phyloP scores from a whole-genome alignment of 2,329 filamentous ascomycete genomes.

The Seiridium cupressi region DNA sequence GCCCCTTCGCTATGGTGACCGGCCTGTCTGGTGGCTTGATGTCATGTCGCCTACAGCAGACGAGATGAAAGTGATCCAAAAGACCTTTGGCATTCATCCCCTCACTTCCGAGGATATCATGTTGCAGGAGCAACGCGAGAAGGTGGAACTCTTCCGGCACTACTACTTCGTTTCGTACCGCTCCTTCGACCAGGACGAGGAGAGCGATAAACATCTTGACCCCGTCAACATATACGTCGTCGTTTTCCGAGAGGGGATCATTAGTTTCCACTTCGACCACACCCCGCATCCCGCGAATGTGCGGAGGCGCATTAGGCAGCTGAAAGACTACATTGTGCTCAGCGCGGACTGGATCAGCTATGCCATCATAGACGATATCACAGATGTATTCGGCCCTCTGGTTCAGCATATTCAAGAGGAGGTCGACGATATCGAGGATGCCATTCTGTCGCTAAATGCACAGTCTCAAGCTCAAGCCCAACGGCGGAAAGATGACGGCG shows the following conservation, averaged over 20 bases:
- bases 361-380: slow-evolving; percentile 96
- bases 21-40: slow-evolving; percentile 96
- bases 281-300: slow-evolving; percentile 97
- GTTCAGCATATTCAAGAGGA: slow-evolving; percentile 94
- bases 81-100: slow-evolving; percentile 93
- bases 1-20: slow-evolving; percentile 63
- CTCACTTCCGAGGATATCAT: slow-evolving; percentile 95
- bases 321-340: slow-evolving; percentile 89
- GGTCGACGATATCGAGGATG: slow-evolving; percentile 94
- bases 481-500: slow-evolving; percentile 31
- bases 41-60: slow-evolving; percentile 85
- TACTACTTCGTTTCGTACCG: slow-evolving; percentile 99
- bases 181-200: slow-evolving; percentile 92
- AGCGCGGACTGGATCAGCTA: slow-evolving; percentile 98
- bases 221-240: slow-evolving; percentile 98
- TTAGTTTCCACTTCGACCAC: slow-evolving; percentile 96
- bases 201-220: slow-evolving; percentile 86
- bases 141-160: slow-evolving; percentile 94
- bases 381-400: slow-evolving; percentile 89
- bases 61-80: slow-evolving; percentile 92
- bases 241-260: slow-evolving; percentile 91
- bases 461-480: slow-evolving; percentile 40
- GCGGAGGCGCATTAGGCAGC: slow-evolving; percentile 84
- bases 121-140: slow-evolving; percentile 95
- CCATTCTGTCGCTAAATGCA: slow-evolving; percentile 75